Evolutionary conservation across 768 basidiomycete species (phyloP), one percentile per base, ranked within the genome.

Genomic region (Boletus speciosus): DNA sequence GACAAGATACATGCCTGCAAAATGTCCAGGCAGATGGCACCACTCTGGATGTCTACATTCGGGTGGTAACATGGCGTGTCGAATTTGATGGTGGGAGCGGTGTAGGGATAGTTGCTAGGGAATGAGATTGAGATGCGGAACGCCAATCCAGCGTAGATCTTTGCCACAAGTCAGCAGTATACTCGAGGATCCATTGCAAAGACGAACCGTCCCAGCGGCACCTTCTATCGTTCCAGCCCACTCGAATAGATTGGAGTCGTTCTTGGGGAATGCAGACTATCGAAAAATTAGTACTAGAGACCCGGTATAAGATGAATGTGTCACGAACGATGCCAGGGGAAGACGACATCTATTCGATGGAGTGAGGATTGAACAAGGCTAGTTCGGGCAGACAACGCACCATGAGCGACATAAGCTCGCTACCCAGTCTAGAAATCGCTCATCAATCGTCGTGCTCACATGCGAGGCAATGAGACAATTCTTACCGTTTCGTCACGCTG

Each of bases 151-250:
- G 81, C 82, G 61, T 94, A 93, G 54, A 91, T 81, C 87, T 89
- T 46, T 60, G 52, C 12, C 23, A 49, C 34, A 36, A n/a, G 47
- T 61, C 46, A 56, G 51, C 41, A 42, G 29, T 39, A 14, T 37
- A 7, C 36, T 6, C 44, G n/a, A 39, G 36, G 16, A 43, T 41
- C 19, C 16, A 42, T 15, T 12, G n/a, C 32, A 44, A 46, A 48
- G 27, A 51, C 54, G 1, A 16, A 74, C 84, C 49, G 91, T 93
- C 60, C 81, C 88, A 37, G 81, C 60, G 1, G 90, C 82, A 0
- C 93, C 93, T 64, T 90, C 89, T 64, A 95, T 88, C 40, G 90
- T 91, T 7, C 92, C 93, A 5, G 83, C 79, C 93, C 93, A 95
- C 65, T 93, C 91, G 58, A 92, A 92, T 14, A 95, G 75, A 70